Percentiles rank a stretch among this genome's conserved stretches.
Evolutionary conservation across 257 asterid genomes (phyloP).

Genomic region (Nicotiana undulata): DNA sequence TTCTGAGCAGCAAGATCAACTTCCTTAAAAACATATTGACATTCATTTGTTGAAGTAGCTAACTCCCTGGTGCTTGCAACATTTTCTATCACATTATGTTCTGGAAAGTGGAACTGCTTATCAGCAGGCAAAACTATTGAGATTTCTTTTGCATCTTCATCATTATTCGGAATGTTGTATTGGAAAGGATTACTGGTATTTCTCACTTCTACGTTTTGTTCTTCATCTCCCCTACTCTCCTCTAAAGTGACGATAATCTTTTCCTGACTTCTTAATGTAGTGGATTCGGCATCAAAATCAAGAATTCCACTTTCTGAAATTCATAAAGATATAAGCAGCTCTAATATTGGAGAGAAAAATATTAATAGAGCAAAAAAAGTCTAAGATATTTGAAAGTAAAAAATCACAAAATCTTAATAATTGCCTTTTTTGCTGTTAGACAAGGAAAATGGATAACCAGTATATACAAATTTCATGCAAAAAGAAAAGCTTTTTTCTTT

Average conservation of each 20-base stretch:
- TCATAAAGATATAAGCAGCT: neutral
- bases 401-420: neutral
- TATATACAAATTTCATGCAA: neutral
- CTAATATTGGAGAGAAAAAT: neutral
- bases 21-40: constrained; percentile 24
- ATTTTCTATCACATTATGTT: constrained; percentile 19
- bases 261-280: constrained; percentile 13
- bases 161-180: constrained; percentile 6
- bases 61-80: constrained; percentile 13
- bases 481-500: neutral
- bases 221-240: constrained; percentile 5
- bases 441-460: neutral
- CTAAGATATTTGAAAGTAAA: neutral
- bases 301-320: constrained; percentile 14
- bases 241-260: constrained; percentile 14
- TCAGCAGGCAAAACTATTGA: constrained; percentile 1
- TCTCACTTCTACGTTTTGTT: neutral
- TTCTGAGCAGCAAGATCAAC: constrained; percentile 38
- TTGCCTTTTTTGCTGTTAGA: neutral
- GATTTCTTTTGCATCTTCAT: constrained; percentile 11
- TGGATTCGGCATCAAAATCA: constrained; percentile 12
- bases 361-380: neutral
- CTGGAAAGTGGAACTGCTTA: constrained; percentile 11
- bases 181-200: neutral
- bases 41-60: constrained; percentile 17